Evolutionary conservation across 352 stramenopile species (phyloP), one percentile per base, ranked within the genome.

Genomic region (Globisporangium yorkense): DNA sequence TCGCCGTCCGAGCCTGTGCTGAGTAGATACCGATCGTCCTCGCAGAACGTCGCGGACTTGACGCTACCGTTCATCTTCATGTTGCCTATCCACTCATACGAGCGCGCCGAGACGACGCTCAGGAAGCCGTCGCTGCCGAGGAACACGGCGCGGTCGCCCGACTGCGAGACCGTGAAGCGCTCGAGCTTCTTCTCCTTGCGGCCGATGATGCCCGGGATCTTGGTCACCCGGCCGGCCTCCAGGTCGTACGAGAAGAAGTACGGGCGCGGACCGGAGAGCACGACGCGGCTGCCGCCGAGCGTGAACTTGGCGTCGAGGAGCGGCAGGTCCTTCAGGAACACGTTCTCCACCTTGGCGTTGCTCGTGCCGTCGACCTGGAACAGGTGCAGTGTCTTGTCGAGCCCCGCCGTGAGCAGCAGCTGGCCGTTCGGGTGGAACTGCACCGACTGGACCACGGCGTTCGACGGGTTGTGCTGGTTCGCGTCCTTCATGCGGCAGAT

Each of bases 171-270:
- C 24, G 82, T 77, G 57, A 98, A 97, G 44, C 78, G 87, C 65
- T 98, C 87, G 43, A 97, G 82, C 59, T 89, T 97, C 51, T 84
- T 91, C 71, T 99, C 95, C 48, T 96, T 86, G 13, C 93, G 76
- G 13, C 89, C 92, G 41, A 87, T 63, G 6, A 98, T 80, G 44
- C 77, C 78, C 2, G 91, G 89, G 56, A 99, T 90, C 67, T 95
- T 96, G 55, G 91, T 84, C 37, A 96, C 80, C 41, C 93, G 90
- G 27, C 95, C 97, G 12, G 89, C 86, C 35, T 93, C 84, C 21
- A 98, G 77, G 76, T 99, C 95, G 71, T 98, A 98, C 55, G 85
- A 90, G 70, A 99, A 99, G 66, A 98, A 99, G 71, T 97, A 98
- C 43, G 92, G 80, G 41, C 96, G 90, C 29, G 96, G 84, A 21